phyloP scores from a whole-genome alignment of 768 basidiomycete species.

The Suillus americanus region DNA sequence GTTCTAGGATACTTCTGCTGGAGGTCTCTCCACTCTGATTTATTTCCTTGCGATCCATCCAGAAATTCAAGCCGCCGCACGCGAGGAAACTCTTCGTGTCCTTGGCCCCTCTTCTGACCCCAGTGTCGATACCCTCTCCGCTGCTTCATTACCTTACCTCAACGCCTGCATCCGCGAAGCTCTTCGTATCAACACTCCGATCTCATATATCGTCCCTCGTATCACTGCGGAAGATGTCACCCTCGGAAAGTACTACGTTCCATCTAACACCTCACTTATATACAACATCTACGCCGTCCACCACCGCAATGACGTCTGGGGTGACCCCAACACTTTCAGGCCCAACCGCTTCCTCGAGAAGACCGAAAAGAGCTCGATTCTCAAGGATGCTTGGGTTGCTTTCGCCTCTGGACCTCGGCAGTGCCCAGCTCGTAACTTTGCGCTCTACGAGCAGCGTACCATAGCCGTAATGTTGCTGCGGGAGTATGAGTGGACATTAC shows the following conservation, averaged over 20 bases:
- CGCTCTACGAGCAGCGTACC: slow-evolving; percentile 33
- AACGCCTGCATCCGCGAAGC: slow-evolving; percentile 41
- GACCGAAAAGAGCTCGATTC: background rate
- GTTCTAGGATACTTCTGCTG: slow-evolving; percentile 38
- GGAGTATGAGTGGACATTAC: slow-evolving; percentile 35
- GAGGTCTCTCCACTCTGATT: slow-evolving; percentile 35
- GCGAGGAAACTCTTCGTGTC: slow-evolving; percentile 36
- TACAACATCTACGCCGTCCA: slow-evolving; percentile 35
- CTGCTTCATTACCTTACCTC: slow-evolving; percentile 27
- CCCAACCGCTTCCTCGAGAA: slow-evolving; percentile 31
- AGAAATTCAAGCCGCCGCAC: slow-evolving; percentile 34
- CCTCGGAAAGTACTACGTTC: slow-evolving; percentile 33
- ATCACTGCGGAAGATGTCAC: background rate
- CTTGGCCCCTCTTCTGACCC: slow-evolving; percentile 31
- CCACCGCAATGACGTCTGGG: slow-evolving; percentile 28
- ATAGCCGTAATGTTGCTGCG: slow-evolving; percentile 34
- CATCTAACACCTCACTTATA: slow-evolving; percentile 30
- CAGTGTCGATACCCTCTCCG: slow-evolving; percentile 26
- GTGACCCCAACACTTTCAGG: slow-evolving; percentile 28
- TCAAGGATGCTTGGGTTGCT: slow-evolving; percentile 24
- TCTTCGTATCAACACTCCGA: slow-evolving; percentile 34
- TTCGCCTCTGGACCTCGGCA: slow-evolving; percentile 35
- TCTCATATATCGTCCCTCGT: slow-evolving; percentile 25
- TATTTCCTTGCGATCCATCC: slow-evolving; percentile 39
- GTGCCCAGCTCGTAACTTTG: slow-evolving; percentile 33